Base-by-base conservation (phyloP, 2,329 filamentous ascomycete genomes). In the Fusarium sp. region DNA sequence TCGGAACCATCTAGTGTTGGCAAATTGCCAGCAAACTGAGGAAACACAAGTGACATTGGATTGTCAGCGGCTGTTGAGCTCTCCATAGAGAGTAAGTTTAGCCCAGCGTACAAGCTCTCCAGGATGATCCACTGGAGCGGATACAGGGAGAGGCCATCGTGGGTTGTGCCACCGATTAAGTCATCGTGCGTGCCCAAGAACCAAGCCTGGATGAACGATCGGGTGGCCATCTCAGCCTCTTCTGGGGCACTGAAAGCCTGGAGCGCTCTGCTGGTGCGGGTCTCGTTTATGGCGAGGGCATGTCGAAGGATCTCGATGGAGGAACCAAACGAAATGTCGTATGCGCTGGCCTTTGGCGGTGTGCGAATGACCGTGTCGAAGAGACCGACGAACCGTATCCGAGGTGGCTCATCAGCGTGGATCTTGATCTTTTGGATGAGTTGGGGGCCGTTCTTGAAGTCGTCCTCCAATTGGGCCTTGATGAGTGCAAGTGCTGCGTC, bases 41-140 rank as follows among this genome's bases (percentile, higher is more conserved):
- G 77, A 22, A 79, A 78, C 1, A 77, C 42, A 0, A 78, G 50
- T 1, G 69, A n/a, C 33, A 78, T 57, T 0, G 77, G 63, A 9
- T 71, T 70, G 1, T 75, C 69, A 3, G 8, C 52, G 1, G 52
- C 25, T 0, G 50, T 64, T 13, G 68, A 64, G 14, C 74, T 69
- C 1, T 52, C 56, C 29, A 56, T 68, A 0, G 56, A 40, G 1
- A 58, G 36, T 2, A 78, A 16, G 2, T 36, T 59, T 0, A 78
- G 69, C 0, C 77, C 77, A 1, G 64, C 67, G 11, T 63, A 59
- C 6, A 78, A 58, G 14, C 77, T 77, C 47, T 78, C 77, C 0
- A 79, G 14, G 11, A 78, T 11, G 9, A 78, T 79, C 77, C 77
- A 78, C 27, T 78, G 77, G 0, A 78, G 45, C 0, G 77, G 74